phyloP scores from a whole-genome alignment of 352 stramenopile genomes.

The Phytophthora ohioensis region DNA sequence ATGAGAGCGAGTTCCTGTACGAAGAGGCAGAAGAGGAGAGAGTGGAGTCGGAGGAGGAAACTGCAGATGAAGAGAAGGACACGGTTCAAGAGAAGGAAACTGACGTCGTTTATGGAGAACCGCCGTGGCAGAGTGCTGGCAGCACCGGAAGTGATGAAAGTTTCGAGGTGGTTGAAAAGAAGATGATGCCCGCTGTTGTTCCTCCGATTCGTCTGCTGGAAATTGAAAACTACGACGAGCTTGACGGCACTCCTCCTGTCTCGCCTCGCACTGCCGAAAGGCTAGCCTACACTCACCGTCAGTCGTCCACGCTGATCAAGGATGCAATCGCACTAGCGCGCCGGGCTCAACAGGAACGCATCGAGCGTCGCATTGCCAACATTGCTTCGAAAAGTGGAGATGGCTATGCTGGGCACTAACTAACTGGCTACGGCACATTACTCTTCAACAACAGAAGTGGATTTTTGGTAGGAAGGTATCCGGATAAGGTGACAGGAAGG shows the following conservation, averaged over 20 bases:
- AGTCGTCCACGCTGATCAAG: conserved; percentile 55
- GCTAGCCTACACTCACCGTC: conserved; percentile 42
- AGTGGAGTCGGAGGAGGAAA: conserved; percentile 41
- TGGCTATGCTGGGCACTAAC: conserved; percentile 45
- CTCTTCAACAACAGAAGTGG: conserved; percentile 5
- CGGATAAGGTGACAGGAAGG: conserved; percentile 6
- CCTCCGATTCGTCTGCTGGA: conserved; percentile 22
- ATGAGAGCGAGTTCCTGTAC: conserved; percentile 63
- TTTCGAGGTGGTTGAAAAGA: conserved; percentile 52
- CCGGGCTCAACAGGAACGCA: conserved; percentile 59
- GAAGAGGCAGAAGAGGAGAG: conserved; percentile 55
- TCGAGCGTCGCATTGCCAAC: conserved; percentile 71
- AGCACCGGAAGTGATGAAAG: conserved; percentile 52
- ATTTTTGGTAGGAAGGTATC: conserved; percentile 21
- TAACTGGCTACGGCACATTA: not conserved
- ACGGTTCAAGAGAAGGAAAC: conserved; percentile 1
- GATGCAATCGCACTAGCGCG: conserved; percentile 62
- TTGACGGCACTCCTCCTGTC: conserved; percentile 44
- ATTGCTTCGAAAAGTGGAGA: conserved; percentile 51
- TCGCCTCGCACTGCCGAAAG: conserved; percentile 38
- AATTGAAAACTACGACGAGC: conserved; percentile 31
- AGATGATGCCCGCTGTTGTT: conserved; percentile 11
- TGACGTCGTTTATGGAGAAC: not conserved
- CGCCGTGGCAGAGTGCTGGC: conserved; percentile 16
- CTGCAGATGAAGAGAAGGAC: conserved; percentile 21